Conservation (phyloP, 2,329 filamentous ascomycete species). For the Sporothrix protearum region DNA sequence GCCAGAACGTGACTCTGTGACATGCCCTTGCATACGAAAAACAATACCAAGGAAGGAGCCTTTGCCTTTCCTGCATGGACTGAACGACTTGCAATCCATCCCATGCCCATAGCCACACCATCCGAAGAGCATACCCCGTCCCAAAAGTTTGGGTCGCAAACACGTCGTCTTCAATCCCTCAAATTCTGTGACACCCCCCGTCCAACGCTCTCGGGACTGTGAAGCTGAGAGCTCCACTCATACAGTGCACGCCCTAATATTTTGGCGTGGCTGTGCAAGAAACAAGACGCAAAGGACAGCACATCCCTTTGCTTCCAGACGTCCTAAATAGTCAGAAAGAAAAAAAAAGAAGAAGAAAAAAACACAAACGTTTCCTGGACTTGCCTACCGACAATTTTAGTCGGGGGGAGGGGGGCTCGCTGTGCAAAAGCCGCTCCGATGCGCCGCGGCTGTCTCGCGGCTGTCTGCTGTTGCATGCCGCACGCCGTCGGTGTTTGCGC, state of each 20-base stretch:
- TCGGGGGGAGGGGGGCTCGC: not conserved
- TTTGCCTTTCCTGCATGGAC: not conserved
- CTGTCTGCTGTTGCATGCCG: not conserved
- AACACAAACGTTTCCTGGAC: not conserved
- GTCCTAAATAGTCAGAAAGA: no score
- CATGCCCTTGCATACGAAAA: not conserved
- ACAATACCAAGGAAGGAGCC: not conserved
- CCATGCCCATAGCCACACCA: not conserved
- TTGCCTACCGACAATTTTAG: not conserved
- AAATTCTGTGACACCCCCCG: not conserved
- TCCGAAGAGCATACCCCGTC: constrained; percentile 1
- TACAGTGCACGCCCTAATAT: not conserved
- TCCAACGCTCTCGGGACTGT: not conserved
- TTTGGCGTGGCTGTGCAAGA: not conserved
- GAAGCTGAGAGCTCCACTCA: not conserved
- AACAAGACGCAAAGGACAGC: not conserved
- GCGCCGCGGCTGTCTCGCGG: not conserved
- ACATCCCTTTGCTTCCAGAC: not conserved
- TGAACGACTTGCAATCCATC: not conserved
- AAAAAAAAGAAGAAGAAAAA: not conserved
- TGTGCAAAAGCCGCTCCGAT: not conserved
- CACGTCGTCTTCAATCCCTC: not conserved
- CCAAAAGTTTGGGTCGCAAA: not conserved
- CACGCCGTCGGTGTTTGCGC: not conserved
- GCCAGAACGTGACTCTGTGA: not conserved